Evolutionary conservation across 495 filamentous ascomycete genomes (phyloP).

Genomic region (Daldinia concentrica): DNA sequence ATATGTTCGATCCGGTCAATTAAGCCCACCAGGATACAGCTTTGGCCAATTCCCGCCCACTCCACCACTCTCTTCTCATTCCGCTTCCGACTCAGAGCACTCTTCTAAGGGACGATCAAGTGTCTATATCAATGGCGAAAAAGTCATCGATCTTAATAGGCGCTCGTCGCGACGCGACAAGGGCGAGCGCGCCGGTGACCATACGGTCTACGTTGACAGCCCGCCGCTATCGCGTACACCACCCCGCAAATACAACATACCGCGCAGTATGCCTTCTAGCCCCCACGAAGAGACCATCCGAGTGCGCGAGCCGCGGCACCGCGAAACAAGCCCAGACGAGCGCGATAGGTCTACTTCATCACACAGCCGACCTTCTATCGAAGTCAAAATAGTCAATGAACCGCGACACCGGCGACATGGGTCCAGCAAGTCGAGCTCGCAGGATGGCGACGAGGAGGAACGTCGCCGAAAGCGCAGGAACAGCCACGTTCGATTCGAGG

Average conservation of each 20-base stretch:
- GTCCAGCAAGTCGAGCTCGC: constrained; percentile 45
- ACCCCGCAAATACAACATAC: constrained; percentile 27
- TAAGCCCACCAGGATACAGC: constrained; percentile 40
- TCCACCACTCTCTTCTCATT: constrained; percentile 52
- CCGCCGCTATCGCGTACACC: constrained; percentile 43
- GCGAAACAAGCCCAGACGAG: constrained; percentile 24
- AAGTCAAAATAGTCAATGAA: constrained; percentile 43
- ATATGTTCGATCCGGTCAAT: constrained; percentile 27
- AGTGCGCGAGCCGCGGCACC: constrained; percentile 33
- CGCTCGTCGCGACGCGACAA: constrained; percentile 44
- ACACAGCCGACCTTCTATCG: constrained; percentile 27
- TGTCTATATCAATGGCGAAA: constrained; percentile 48
- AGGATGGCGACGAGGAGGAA: constrained; percentile 36
- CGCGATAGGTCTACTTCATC: constrained; percentile 35
- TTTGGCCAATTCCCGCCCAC: constrained; percentile 47
- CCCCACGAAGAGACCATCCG: constrained; percentile 21
- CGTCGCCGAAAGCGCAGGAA: constrained; percentile 36
- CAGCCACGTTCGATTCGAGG: constrained; percentile 39
- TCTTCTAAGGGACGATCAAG: constrained; percentile 45
- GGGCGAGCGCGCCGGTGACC: constrained; percentile 41
- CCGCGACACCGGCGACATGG: constrained; percentile 38
- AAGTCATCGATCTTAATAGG: constrained; percentile 41
- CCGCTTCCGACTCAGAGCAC: constrained; percentile 49
- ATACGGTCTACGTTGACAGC: constrained; percentile 39
- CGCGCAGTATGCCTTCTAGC: constrained; percentile 33